Percentiles rank a stretch among this genome's conserved stretches.
phyloP scores from a whole-genome alignment of 257 asterid genomes.

The Przewalskia tangutica region DNA sequence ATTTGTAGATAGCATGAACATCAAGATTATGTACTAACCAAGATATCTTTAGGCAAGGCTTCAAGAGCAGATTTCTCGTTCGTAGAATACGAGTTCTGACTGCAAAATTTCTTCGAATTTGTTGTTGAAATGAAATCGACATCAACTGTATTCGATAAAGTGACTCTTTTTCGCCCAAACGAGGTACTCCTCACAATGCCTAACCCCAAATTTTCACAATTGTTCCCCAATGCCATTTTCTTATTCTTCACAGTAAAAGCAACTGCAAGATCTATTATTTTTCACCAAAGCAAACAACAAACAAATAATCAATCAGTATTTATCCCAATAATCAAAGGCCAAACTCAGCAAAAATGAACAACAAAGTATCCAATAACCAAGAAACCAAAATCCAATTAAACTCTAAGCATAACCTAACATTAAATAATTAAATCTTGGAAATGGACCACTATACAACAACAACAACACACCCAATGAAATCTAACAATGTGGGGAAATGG shows the following conservation, averaged over 20 bases:
- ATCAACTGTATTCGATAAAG: constrained; percentile 11
- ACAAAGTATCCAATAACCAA: not conserved
- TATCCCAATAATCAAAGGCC: not conserved
- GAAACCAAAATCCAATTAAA: not conserved
- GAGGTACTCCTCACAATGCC: constrained; percentile 41
- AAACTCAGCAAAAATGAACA: not conserved
- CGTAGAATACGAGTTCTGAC: constrained; percentile 1
- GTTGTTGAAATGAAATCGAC: constrained; percentile 1
- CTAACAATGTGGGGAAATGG: too few species aligned
- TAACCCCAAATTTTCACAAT: constrained; percentile 21
- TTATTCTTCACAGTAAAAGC: not conserved
- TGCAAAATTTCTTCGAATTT: constrained; percentile 27
- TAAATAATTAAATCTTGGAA: not conserved
- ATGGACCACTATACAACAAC: too few species aligned
- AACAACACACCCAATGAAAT: too few species aligned
- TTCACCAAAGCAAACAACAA: not conserved
- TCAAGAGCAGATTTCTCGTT: constrained; percentile 31
- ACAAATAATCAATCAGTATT: too few species aligned
- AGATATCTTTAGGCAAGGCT: constrained; percentile 52
- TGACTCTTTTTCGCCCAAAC: constrained; percentile 55
- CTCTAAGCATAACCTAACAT: not conserved
- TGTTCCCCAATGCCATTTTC: constrained; percentile 15
- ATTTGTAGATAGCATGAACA: not conserved
- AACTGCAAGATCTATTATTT: constrained; percentile 11
- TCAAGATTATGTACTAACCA: constrained; percentile 27